phyloP scores from a whole-genome alignment of 495 filamentous ascomycete species.

The Melanomma pulvis-pyrius region DNA sequence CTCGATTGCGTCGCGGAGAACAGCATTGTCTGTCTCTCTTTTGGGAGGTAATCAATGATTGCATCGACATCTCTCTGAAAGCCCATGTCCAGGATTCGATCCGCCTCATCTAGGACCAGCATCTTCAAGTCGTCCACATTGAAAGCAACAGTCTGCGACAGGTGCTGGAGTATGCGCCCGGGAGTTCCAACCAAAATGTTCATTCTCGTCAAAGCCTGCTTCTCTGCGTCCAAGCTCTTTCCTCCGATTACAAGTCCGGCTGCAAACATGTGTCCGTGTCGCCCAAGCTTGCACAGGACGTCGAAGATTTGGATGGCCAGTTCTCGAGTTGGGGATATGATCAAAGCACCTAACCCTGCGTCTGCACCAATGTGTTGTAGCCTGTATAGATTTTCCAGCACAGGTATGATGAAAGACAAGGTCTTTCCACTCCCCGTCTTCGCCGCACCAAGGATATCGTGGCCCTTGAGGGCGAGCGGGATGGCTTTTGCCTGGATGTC shows the following conservation, averaged over 20 bases:
- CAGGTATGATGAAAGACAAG: constrained; percentile 86
- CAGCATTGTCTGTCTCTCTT: constrained; percentile 83
- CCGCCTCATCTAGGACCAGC: constrained; percentile 93
- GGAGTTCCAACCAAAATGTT: constrained; percentile 98
- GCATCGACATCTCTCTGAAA: constrained; percentile 92
- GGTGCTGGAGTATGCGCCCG: constrained; percentile 90
- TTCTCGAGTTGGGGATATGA: constrained; percentile 93
- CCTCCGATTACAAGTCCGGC: constrained; percentile 96
- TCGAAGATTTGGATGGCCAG: constrained; percentile 97
- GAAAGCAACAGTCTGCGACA: constrained; percentile 91
- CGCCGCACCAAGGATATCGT: constrained; percentile 90
- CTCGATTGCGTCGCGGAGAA: constrained; percentile 98
- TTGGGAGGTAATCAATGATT: constrained; percentile 88
- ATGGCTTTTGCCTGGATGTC: constrained; percentile 90
- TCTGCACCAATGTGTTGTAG: constrained; percentile 87
- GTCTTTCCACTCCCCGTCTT: constrained; percentile 98
- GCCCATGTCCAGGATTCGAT: constrained; percentile 97
- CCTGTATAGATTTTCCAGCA: constrained; percentile 93
- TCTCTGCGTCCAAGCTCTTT: constrained; percentile 85
- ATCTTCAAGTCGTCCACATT: constrained; percentile 89
- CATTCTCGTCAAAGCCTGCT: constrained; percentile 85
- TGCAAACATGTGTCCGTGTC: constrained; percentile 81
- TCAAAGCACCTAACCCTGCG: constrained; percentile 80
- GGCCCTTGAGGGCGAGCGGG: constrained; percentile 79
- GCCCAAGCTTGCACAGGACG: constrained; percentile 85